Evolutionary conservation across 371 early-diverging fungal genomes (phyloP).

Genomic region (Neoconidiobolus thromboides): DNA sequence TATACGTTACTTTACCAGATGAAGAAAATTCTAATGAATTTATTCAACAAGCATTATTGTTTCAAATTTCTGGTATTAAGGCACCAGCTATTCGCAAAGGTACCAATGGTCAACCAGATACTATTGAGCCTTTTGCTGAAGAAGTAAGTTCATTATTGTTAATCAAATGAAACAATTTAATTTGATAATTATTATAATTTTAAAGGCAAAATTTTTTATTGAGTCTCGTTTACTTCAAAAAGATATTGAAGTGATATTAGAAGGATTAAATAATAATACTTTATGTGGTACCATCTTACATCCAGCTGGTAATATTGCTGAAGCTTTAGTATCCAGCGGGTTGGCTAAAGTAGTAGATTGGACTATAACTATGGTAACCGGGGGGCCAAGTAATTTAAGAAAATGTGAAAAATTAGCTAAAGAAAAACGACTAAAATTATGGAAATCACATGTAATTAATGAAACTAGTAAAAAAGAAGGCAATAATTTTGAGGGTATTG

Average conservation of each 20-base stretch:
- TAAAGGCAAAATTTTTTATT: conserved; percentile 61
- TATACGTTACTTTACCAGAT: conserved; percentile 42
- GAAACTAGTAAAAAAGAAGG: conserved; percentile 11
- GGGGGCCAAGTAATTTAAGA: conserved; percentile 47
- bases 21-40: conserved; percentile 12
- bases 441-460: conserved; percentile 43
- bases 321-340: conserved; percentile 60
- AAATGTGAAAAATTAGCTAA: conserved; percentile 46
- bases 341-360: conserved; percentile 79
- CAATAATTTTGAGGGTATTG: conserved; percentile 16
- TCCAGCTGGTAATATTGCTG: conserved; percentile 84
- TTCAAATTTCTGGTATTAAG: conserved; percentile 64
- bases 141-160: conserved; percentile 17
- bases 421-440: conserved; percentile 41
- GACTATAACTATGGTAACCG: conserved; percentile 59
- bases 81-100: conserved; percentile 66
- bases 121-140: conserved; percentile 77
- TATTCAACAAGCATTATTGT: conserved; percentile 53
- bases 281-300: conserved; percentile 64
- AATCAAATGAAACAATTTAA: not conserved
- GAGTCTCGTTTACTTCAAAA: conserved; percentile 79
- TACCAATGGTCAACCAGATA: conserved; percentile 40
- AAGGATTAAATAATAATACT: conserved; percentile 34
- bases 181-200: not conserved
- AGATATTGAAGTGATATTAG: conserved; percentile 69